Base-by-base conservation (phyloP, 208 protist species). In the Acanthamoeba lenticulata region DNA sequence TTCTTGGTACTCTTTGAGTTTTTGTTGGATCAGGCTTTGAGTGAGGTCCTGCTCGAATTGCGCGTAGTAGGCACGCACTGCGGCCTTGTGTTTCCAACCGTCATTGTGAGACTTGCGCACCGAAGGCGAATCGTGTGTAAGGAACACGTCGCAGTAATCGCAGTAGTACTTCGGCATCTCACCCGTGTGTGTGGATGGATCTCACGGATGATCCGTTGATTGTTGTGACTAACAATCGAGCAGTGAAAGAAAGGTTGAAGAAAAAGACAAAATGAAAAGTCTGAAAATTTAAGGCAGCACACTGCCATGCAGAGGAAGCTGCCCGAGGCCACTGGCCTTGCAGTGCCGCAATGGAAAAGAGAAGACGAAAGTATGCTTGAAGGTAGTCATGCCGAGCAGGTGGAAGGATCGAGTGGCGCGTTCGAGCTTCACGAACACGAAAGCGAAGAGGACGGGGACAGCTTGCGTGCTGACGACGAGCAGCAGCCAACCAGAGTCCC, bases 141-240 rank as follows among this genome's bases (percentile, higher is more conserved):
- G 62, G 67, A 93, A 97, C 13, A 96, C 95, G 93, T 97, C 96
- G 85, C 96, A 97, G 81, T 97, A 97, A 29, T 97, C 96, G 62
- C 96, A 97, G 91, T 97, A 97, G 57, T 97, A 91, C 85, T 91
- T 91, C 38, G 85, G 85, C 85, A 91, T 91, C 13, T 77, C 65
- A n/a, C n/a, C n/a, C n/a, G n/a, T n/a, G n/a, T 11, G 15, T 60
- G 52, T 60, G 52, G 11, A 60, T 21, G 15, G 52, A 11, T 60
- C 52, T 60, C 52, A 60, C 11, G 11, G 52, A 60, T 60, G 52
- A 60, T 60, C n/a, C n/a, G n/a, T n/a, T n/a, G n/a, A n/a, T n/a
- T n/a, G n/a, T n/a, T n/a, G n/a, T n/a, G n/a, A n/a, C n/a, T n/a
- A n/a, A n/a, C n/a, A n/a, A 52, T 5, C 9, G 45, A 52, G 45